phyloP scores from a whole-genome alignment of 257 asterid genomes.

The Solanum piurae region DNA sequence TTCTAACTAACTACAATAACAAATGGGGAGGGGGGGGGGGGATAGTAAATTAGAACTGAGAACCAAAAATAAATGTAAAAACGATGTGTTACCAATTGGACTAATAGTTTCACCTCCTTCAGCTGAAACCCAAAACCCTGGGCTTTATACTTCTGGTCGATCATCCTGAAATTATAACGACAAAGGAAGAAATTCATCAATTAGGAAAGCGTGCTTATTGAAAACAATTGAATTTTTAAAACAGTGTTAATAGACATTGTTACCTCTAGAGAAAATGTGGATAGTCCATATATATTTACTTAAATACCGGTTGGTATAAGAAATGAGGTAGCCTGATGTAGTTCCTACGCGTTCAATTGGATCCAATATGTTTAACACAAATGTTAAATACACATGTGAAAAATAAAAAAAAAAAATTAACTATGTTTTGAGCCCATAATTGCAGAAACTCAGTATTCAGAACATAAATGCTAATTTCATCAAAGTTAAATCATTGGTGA shows the following conservation, averaged over 20 bases:
- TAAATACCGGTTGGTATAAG: too few species aligned
- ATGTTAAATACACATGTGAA: too few species aligned
- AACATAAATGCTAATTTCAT: too few species aligned
- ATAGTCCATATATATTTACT: conserved; percentile 11
- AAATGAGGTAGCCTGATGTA: too few species aligned
- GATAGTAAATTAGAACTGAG: not conserved
- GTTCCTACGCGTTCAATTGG: too few species aligned
- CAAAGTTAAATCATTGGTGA: too few species aligned
- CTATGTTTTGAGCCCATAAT: too few species aligned
- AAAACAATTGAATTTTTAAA: not conserved
- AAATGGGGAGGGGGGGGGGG: not conserved
- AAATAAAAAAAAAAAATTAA: too few species aligned
- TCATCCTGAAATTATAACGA: conserved; percentile 78
- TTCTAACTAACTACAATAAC: not conserved
- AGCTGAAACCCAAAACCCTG: conserved; percentile 71
- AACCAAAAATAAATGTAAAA: not conserved
- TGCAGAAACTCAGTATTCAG: too few species aligned
- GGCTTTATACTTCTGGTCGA: conserved; percentile 91
- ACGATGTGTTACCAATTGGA: conserved; percentile 47
- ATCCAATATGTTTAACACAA: too few species aligned
- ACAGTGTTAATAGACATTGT: not conserved
- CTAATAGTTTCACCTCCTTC: conserved; percentile 79
- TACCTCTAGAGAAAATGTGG: conserved; percentile 90
- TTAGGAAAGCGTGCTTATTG: not conserved
- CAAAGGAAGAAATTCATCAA: not conserved